Conservation (phyloP, 176 grass and related monocot species). For the Carex myosuroides region DNA sequence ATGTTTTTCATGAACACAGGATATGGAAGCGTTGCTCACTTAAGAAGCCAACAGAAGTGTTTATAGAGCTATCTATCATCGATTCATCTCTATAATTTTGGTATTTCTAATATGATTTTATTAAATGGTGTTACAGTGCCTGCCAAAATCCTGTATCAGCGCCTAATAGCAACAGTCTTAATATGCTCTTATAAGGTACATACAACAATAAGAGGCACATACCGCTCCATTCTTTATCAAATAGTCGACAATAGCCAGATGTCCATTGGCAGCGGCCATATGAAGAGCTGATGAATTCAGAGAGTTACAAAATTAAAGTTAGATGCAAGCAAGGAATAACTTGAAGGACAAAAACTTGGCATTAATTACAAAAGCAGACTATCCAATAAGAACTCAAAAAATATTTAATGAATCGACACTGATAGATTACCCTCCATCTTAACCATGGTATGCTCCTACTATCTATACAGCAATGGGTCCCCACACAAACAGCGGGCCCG, state of each 20-base stretch:
- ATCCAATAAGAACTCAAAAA: neutral
- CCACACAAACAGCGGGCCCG: neutral
- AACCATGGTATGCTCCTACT: neutral
- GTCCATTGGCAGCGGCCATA: slow-evolving; percentile 92
- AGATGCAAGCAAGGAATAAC: neutral
- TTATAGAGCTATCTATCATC: neutral
- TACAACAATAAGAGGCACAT: slow-evolving; percentile 20
- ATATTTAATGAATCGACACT: neutral
- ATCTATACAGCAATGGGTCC: neutral
- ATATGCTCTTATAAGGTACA: neutral
- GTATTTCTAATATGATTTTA: neutral
- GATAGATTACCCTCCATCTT: neutral
- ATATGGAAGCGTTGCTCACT: neutral
- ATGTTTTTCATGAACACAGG: neutral
- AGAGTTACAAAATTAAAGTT: slow-evolving; percentile 17
- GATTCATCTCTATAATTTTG: neutral
- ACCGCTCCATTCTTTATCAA: slow-evolving; percentile 79
- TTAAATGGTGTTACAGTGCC: neutral
- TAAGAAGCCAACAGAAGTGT: neutral
- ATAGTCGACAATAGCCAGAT: slow-evolving; percentile 83
- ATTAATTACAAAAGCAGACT: neutral
- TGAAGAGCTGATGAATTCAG: slow-evolving; percentile 62
- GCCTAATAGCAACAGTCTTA: neutral
- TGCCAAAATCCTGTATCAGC: neutral
- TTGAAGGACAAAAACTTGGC: neutral